A percentile compares a stretch with the other conserved stretches of the same genome.
Conservation (phyloP, 441 rosid genomes). For the Euphorbia corollata region DNA sequence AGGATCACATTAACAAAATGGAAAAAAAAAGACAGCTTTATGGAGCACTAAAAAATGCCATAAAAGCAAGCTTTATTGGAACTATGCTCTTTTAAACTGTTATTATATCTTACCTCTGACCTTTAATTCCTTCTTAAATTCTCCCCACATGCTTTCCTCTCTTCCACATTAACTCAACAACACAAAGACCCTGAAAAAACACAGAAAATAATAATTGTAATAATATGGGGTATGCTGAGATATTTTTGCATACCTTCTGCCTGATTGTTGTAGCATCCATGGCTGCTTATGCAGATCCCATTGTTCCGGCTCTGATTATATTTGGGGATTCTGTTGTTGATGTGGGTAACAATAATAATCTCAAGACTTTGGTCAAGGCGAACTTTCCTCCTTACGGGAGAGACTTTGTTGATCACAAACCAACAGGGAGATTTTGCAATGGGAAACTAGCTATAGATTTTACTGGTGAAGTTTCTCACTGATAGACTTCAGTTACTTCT, state of each 20-base stretch:
- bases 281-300: slow-evolving; percentile 39
- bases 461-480: slow-evolving; percentile 37
- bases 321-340: slow-evolving; percentile 93
- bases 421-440: slow-evolving; percentile 94
- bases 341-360: slow-evolving; percentile 82
- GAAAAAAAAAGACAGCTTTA: slow-evolving; percentile 10
- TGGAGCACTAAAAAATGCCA: slow-evolving; percentile 28
- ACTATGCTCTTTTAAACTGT: slow-evolving; percentile 20
- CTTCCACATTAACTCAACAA: slow-evolving; percentile 19
- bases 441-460: slow-evolving; percentile 85
- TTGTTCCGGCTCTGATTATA: slow-evolving; percentile 71
- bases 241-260: slow-evolving; percentile 16
- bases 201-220: neutral
- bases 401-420: slow-evolving; percentile 59
- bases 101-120: slow-evolving; percentile 17
- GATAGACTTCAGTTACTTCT: neutral
- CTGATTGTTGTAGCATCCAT: slow-evolving; percentile 27
- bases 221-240: slow-evolving; percentile 23
- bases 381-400: slow-evolving; percentile 95
- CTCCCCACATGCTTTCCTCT: slow-evolving; percentile 25
- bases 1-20: slow-evolving; percentile 13
- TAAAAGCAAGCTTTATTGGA: slow-evolving; percentile 27
- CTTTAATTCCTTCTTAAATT: slow-evolving; percentile 23
- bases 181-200: slow-evolving; percentile 14
- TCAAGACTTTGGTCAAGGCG: slow-evolving; percentile 55